Percentiles rank a stretch among this genome's conserved stretches.
Conservation (phyloP, 495 filamentous ascomycete genomes). For the Coniosporium apollinis region DNA sequence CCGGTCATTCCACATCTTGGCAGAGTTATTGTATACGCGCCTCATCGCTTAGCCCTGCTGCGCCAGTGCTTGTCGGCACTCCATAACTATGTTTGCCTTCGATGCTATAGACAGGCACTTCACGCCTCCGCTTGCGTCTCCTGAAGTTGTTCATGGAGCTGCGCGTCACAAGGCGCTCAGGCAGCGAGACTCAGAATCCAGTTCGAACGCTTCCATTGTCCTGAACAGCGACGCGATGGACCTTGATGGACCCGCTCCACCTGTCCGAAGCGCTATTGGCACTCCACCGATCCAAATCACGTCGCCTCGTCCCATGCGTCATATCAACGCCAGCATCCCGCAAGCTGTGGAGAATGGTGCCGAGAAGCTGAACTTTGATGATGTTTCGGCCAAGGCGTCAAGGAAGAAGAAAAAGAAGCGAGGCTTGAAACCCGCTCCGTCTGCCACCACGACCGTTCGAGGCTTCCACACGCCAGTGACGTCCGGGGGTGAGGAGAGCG, state of each 20-base stretch:
- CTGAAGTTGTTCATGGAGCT: neutral
- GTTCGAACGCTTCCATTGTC: too few relatives aligned
- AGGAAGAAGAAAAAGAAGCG: slow-evolving; percentile 33
- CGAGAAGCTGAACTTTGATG: slow-evolving; percentile 21
- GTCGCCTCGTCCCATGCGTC: slow-evolving; percentile 6
- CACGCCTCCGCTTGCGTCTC: neutral
- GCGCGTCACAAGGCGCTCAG: neutral
- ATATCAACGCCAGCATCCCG: neutral
- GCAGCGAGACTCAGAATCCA: too few relatives aligned
- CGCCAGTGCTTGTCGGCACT: neutral
- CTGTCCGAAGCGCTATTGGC: neutral
- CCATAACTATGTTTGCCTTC: slow-evolving; percentile 2
- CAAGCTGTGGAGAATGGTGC: neutral
- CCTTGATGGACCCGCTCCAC: too few relatives aligned
- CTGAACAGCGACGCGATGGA: too few relatives aligned
- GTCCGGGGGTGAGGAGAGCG: slow-evolving; percentile 75
- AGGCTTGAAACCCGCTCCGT: slow-evolving; percentile 28
- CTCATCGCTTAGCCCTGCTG: too few relatives aligned
- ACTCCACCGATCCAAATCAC: slow-evolving; percentile 14
- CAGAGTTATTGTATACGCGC: too few relatives aligned
- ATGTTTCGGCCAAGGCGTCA: slow-evolving; percentile 17
- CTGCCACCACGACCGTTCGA: slow-evolving; percentile 55
- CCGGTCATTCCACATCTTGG: neutral
- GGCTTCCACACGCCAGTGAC: slow-evolving; percentile 73
- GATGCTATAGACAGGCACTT: slow-evolving; percentile 5